Conservation (phyloP, 2,329 filamentous ascomycete species). For the Pseudogymnoascus pannorum region DNA sequence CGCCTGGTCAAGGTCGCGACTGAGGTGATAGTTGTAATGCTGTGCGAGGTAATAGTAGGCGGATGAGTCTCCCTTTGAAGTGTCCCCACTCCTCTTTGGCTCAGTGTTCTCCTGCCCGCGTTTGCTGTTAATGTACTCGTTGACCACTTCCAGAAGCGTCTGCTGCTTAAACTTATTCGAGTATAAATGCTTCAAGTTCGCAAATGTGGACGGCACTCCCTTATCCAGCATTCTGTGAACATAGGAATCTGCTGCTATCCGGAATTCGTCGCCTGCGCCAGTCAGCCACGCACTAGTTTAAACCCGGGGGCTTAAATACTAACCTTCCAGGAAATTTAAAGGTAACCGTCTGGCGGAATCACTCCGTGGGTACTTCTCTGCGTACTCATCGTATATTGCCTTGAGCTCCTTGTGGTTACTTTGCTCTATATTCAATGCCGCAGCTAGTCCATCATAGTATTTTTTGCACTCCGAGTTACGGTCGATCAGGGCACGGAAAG, state of each 20-base stretch:
- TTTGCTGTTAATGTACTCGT: constrained; percentile 64
- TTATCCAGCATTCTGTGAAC: constrained; percentile 79
- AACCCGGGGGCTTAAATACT: constrained; percentile 18
- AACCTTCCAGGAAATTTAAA: constrained; percentile 77
- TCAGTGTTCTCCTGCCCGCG: constrained; percentile 38
- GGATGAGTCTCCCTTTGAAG: constrained; percentile 63
- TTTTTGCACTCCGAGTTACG: constrained; percentile 80
- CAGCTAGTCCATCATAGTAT: constrained; percentile 76
- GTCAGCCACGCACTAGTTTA: constrained; percentile 15
- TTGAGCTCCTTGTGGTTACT: constrained; percentile 58
- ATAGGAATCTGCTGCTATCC: constrained; percentile 68
- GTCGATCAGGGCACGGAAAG: constrained; percentile 73
- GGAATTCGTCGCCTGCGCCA: constrained; percentile 65
- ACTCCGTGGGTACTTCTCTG: constrained; percentile 69
- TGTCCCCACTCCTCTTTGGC: constrained; percentile 36
- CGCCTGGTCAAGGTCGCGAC: constrained; percentile 76
- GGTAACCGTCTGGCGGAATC: constrained; percentile 83
- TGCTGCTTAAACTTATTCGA: constrained; percentile 68
- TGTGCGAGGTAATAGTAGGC: constrained; percentile 91
- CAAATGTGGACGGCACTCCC: constrained; percentile 92
- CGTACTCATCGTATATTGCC: constrained; percentile 74
- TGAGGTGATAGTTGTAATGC: constrained; percentile 90
- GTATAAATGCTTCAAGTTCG: constrained; percentile 93
- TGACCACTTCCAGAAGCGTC: constrained; percentile 66
- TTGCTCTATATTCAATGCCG: constrained; percentile 55